Percentiles rank a stretch among this genome's conserved stretches.
Conservation (phyloP, 192 early-diverging fungal genomes). For the Podila horticola region DNA sequence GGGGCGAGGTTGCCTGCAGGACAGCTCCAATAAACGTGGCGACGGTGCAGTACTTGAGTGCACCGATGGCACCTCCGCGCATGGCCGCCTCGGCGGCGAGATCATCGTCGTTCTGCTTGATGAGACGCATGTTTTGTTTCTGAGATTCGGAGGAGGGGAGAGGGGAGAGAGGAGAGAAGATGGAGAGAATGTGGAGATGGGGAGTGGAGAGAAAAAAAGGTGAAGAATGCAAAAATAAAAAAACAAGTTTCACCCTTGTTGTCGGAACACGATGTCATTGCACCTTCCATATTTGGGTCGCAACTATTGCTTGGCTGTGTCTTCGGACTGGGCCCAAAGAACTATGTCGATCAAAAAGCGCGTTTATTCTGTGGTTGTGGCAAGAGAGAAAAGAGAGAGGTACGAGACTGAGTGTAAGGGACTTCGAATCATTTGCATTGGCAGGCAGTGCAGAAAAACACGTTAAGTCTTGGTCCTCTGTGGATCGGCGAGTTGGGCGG, state of each 20-base stretch:
- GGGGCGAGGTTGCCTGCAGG: slow-evolving; percentile 31
- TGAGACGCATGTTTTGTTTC: slow-evolving; percentile 38
- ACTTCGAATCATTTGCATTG: no score
- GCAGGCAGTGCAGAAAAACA: no score
- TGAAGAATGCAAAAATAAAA: not conserved
- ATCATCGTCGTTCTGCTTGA: slow-evolving; percentile 39
- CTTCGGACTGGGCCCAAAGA: no score
- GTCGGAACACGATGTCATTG: no score
- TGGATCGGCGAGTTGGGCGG: no score
- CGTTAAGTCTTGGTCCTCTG: no score
- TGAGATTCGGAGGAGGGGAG: not conserved
- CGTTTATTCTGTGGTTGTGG: no score
- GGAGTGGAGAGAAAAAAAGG: not conserved
- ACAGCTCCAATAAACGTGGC: slow-evolving; percentile 29
- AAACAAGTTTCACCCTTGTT: not conserved
- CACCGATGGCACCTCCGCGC: slow-evolving; percentile 38
- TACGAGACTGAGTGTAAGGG: no score
- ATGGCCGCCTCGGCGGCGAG: slow-evolving; percentile 34
- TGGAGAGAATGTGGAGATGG: not conserved
- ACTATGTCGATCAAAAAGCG: no score
- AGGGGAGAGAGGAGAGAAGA: not conserved
- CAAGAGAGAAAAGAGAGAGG: no score
- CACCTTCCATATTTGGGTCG: no score
- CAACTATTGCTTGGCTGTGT: no score
- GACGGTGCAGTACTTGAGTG: slow-evolving; percentile 38